Evolutionary conservation across 176 grass and related monocot genomes (phyloP), one percentile per base, ranked within the genome.

Genomic region (Elaeis guineensis): DNA sequence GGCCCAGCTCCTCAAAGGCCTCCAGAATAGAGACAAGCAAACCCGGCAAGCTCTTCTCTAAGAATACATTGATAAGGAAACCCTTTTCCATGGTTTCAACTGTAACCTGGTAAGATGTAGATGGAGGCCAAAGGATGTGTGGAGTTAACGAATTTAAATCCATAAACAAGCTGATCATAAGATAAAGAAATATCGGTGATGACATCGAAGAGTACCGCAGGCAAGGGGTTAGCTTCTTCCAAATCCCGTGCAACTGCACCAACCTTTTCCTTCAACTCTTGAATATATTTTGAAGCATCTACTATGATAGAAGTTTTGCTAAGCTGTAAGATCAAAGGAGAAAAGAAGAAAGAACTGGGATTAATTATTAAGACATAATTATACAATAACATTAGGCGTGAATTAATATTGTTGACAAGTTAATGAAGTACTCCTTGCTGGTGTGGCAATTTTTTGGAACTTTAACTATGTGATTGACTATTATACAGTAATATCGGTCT

Each of bases 21-120:
- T 89, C 73, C 18, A 89, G 72, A 17, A 89, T 64, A 6, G 77
- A 74, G 44, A 71, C 65, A 5, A 89, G 77, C 60, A 89, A 44
- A 8, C 69, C 64, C 0, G 80, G 80, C 0, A 21, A 59, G 50
- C 59, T 69, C 61, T 73, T 72, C 51, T 84, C 54, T 35, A 23
- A 59, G 1, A 72, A 67, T 57, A 84, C 85, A 35, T 81, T 80
- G 72, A 89, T 75, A 12, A 63, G 69, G 62, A 84, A 84, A 0
- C 85, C 65, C 69, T 69, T 80, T 21, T 80, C 69, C 24, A 76
- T 61, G 0, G 69, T 52, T 26, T 63, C 69, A 23, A 89, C 77
- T 51, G 50, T 80, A 49, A 89, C 85, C 80, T 83, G 64, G 39
- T 49, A 14, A 19, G 4, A 28, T 51, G 15, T 52, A 24, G 64